Evolutionary conservation across 129 eudicot genomes (phyloP).

Genomic region (Logfia minima): DNA sequence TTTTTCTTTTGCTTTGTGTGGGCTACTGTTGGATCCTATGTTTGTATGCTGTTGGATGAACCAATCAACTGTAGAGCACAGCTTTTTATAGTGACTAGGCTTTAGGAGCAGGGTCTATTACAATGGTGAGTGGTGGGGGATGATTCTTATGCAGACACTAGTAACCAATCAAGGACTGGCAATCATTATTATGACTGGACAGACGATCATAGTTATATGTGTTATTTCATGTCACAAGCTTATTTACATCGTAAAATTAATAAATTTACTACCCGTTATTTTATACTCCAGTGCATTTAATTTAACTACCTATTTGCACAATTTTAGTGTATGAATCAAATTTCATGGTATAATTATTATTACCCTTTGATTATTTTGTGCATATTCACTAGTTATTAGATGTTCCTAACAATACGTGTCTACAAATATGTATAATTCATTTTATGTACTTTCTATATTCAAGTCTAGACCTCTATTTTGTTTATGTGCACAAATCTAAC

Average conservation of each 20-base stretch:
- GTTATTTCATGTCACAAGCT: constrained; percentile 9
- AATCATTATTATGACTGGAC: constrained; percentile 16
- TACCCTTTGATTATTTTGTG: too few relatives aligned
- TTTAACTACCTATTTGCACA: too few relatives aligned
- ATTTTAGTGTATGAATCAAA: too few relatives aligned
- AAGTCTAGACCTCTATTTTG: too few relatives aligned
- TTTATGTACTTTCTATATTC: too few relatives aligned
- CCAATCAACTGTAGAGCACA: constrained; percentile 15
- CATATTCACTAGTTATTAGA: too few relatives aligned
- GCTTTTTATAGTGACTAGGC: constrained; percentile 7
- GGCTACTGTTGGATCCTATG: constrained; percentile 19
- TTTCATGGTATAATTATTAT: too few relatives aligned
- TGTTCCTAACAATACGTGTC: too few relatives aligned
- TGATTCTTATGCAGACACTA: constrained; percentile 14
- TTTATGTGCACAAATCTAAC: too few relatives aligned
- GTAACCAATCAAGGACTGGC: neutral
- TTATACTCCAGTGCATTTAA: too few relatives aligned
- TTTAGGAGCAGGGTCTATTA: neutral
- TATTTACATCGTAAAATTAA: neutral
- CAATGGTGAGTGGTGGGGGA: constrained; percentile 3
- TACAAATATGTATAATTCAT: too few relatives aligned
- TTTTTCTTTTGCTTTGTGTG: neutral
- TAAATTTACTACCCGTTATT: too few relatives aligned
- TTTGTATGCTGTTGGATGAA: constrained; percentile 13
- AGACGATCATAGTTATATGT: neutral